Evolutionary conservation across 805 yeast genomes (phyloP).

Genomic region (Candida xyloterini): DNA sequence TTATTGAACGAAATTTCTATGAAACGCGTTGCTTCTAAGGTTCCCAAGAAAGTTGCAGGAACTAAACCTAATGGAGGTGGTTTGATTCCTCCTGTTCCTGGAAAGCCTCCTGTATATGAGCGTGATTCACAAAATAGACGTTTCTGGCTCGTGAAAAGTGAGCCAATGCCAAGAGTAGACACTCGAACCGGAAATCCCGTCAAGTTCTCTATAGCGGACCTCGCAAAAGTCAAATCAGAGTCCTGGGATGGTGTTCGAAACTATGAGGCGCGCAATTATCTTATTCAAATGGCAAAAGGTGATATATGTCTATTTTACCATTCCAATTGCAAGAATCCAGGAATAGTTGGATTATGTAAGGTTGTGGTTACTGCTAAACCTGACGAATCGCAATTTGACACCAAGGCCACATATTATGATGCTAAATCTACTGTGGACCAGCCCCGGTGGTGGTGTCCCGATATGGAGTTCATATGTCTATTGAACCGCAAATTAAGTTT

Average conservation of each 20-base stretch:
- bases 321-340: constrained; percentile 53
- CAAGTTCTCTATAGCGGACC: constrained; percentile 44
- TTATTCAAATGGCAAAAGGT: constrained; percentile 44
- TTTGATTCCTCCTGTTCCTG: constrained; percentile 27
- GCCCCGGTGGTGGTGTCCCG: constrained; percentile 60
- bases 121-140: constrained; percentile 30
- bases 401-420: constrained; percentile 45
- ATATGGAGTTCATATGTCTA: constrained; percentile 42
- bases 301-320: constrained; percentile 53
- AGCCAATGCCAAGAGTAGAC: constrained; percentile 49
- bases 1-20: constrained; percentile 1
- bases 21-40: constrained; percentile 8
- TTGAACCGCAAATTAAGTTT: constrained; percentile 42
- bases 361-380: constrained; percentile 38
- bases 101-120: constrained; percentile 34
- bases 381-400: constrained; percentile 40
- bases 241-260: constrained; percentile 65
- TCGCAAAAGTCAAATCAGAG: constrained; percentile 37
- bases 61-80: neutral
- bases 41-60: constrained; percentile 3
- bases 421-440: constrained; percentile 38
- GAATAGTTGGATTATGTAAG: constrained; percentile 48
- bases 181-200: constrained; percentile 47
- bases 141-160: constrained; percentile 57
- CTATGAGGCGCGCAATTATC: constrained; percentile 52